A percentile compares a stretch with the other conserved stretches of the same genome.
Conservation (phyloP, 345 rosid species). For the Euphorbia peplus region DNA sequence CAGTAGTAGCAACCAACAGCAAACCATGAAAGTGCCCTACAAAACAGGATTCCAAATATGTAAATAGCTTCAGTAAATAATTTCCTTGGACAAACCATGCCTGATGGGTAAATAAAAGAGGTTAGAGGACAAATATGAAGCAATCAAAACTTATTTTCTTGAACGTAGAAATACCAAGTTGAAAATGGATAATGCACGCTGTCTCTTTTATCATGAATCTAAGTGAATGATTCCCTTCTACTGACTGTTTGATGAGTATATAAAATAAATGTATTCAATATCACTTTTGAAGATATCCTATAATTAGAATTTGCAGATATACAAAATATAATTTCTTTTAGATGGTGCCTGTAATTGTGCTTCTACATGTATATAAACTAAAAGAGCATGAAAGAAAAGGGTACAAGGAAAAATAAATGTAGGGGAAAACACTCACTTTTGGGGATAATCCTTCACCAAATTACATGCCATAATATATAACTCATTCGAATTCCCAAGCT, state of each 20-base stretch:
- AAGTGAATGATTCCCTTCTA: too few relatives aligned
- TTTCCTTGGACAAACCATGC: too few relatives aligned
- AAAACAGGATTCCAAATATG: slow-evolving; percentile 16
- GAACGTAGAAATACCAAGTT: background rate
- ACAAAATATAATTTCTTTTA: too few relatives aligned
- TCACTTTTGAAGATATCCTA: too few relatives aligned
- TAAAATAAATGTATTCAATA: too few relatives aligned
- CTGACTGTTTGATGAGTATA: too few relatives aligned
- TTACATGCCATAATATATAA: slow-evolving; percentile 93
- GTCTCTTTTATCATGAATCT: too few relatives aligned
- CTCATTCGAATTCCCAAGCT: slow-evolving; percentile 95
- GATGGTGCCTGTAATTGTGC: too few relatives aligned
- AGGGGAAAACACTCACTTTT: slow-evolving; percentile 56
- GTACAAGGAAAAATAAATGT: background rate
- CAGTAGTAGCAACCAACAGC: slow-evolving; percentile 63
- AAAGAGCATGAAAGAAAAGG: background rate
- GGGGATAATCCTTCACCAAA: slow-evolving; percentile 94
- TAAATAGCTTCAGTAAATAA: slow-evolving; percentile 1
- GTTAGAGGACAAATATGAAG: too few relatives aligned
- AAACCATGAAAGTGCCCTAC: slow-evolving; percentile 95
- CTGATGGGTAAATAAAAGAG: too few relatives aligned
- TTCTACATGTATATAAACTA: too few relatives aligned
- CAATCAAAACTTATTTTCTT: background rate
- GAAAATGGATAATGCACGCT: background rate
- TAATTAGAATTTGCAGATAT: too few relatives aligned